phyloP scores from a whole-genome alignment of 1,284 basidiomycete genomes.

The Sanghuangporus baumii region DNA sequence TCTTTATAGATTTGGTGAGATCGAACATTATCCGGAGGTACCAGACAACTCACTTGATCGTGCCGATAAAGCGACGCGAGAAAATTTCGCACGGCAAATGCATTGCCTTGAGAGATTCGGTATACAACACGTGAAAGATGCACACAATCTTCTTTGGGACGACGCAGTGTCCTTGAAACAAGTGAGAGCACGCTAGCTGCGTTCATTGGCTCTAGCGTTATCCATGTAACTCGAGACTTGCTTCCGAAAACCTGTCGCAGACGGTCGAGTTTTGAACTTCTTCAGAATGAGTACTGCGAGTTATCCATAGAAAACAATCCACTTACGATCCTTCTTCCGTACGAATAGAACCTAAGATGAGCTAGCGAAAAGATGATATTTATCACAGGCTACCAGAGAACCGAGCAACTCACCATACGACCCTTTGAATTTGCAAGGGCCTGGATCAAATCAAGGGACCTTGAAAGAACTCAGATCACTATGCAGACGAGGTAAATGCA shows the following conservation, averaged over 20 bases:
- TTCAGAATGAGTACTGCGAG: conserved; percentile 25
- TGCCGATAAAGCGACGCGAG: conserved; percentile 55
- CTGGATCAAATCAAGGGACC: conserved; percentile 57
- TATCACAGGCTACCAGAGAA: conserved; percentile 6
- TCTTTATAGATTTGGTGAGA: conserved; percentile 31
- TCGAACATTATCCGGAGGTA: neutral
- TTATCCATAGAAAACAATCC: neutral
- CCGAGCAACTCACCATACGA: conserved; percentile 43
- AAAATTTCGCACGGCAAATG: conserved; percentile 58
- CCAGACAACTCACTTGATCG: conserved; percentile 21
- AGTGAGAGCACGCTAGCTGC: conserved; percentile 50
- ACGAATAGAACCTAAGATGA: conserved; percentile 61
- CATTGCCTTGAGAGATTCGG: conserved; percentile 56
- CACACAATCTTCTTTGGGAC: conserved; percentile 49
- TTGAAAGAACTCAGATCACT: conserved; percentile 22
- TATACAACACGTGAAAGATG: conserved; percentile 50
- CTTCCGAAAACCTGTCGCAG: conserved; percentile 50
- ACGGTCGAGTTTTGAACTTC: conserved; percentile 36
- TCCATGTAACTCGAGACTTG: conserved; percentile 56
- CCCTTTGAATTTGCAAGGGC: conserved; percentile 58
- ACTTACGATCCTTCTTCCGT: conserved; percentile 53
- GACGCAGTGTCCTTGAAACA: conserved; percentile 56
- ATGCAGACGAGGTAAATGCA: neutral
- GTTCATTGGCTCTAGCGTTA: conserved; percentile 52
- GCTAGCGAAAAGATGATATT: conserved; percentile 29